Conservation (phyloP, 768 basidiomycete species). For the Suillus alpinus region DNA sequence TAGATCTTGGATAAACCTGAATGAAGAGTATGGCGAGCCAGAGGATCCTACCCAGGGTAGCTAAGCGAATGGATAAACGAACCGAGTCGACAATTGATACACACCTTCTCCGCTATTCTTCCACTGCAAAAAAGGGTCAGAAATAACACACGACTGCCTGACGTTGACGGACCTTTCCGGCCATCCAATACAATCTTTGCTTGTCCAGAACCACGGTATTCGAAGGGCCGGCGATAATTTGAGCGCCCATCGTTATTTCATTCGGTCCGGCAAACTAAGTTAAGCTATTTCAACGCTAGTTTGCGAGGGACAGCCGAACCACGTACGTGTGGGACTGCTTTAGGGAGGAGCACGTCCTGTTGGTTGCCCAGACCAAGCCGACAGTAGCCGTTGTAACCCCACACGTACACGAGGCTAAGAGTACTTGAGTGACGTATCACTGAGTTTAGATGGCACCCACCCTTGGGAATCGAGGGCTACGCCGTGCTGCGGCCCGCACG, state of each 20-base stretch:
- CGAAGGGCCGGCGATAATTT: constrained; percentile 76
- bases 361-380: constrained; percentile 87
- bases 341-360: constrained; percentile 76
- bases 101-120: constrained; percentile 92
- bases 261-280: constrained; percentile 75
- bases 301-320: background rate
- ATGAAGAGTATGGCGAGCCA: constrained; percentile 84
- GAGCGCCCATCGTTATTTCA: constrained; percentile 54
- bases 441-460: constrained; percentile 32
- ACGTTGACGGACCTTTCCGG: constrained; percentile 56
- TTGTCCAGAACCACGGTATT: constrained; percentile 83
- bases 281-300: constrained; percentile 1
- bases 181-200: constrained; percentile 86
- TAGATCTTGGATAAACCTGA: constrained; percentile 84
- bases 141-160: background rate
- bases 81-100: constrained; percentile 7
- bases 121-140: constrained; percentile 54
- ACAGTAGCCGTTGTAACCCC: constrained; percentile 91
- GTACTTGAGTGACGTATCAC: background rate
- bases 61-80: constrained; percentile 5
- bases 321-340: constrained; percentile 74
- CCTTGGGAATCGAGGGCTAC: constrained; percentile 79
- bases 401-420: constrained; percentile 70
- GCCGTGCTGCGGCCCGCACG: constrained; percentile 85
- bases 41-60: constrained; percentile 66